phyloP scores from a whole-genome alignment of 148 eudicot genomes.

The Dysphania ambrosioides region DNA sequence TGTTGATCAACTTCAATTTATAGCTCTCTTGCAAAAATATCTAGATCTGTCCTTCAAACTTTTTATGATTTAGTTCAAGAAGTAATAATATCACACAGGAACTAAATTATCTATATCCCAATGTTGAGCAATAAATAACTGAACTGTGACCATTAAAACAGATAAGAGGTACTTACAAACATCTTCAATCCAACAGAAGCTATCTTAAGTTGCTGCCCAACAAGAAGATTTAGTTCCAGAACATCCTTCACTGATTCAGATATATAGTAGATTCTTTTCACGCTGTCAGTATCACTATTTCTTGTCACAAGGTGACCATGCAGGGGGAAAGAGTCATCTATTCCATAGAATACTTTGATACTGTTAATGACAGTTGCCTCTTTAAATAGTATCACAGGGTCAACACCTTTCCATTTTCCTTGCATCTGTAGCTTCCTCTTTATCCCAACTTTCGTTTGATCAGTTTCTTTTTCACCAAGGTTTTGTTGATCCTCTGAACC shows the following conservation, averaged over 20 bases:
- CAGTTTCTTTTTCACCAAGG: constrained; percentile 29
- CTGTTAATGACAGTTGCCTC: constrained; percentile 50
- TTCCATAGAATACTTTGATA: constrained; percentile 80
- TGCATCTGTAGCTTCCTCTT: constrained; percentile 85
- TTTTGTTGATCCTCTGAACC: constrained; percentile 38
- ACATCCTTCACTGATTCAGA: constrained; percentile 75
- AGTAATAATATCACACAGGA: background rate
- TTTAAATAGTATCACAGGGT: constrained; percentile 76
- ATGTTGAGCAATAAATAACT: constrained; percentile 3
- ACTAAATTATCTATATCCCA: background rate
- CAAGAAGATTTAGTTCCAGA: constrained; percentile 69
- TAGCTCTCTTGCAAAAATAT: too few relatives aligned
- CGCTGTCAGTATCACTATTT: constrained; percentile 72
- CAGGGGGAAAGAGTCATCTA: constrained; percentile 69
- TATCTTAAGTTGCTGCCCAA: constrained; percentile 88
- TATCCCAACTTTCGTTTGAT: constrained; percentile 35
- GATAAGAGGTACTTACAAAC: constrained; percentile 73
- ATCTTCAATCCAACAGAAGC: constrained; percentile 96
- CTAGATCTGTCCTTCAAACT: too few relatives aligned
- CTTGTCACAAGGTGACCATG: constrained; percentile 77
- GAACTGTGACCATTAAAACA: background rate
- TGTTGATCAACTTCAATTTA: too few relatives aligned
- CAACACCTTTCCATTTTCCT: constrained; percentile 95
- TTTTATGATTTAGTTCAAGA: too few relatives aligned
- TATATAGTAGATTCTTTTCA: constrained; percentile 89